These are phyloP conservation scores for Didymella keratinophila DNA, from an alignment of 2,329 filamentous ascomycete species.

Conservation along the genomic window DNA sequence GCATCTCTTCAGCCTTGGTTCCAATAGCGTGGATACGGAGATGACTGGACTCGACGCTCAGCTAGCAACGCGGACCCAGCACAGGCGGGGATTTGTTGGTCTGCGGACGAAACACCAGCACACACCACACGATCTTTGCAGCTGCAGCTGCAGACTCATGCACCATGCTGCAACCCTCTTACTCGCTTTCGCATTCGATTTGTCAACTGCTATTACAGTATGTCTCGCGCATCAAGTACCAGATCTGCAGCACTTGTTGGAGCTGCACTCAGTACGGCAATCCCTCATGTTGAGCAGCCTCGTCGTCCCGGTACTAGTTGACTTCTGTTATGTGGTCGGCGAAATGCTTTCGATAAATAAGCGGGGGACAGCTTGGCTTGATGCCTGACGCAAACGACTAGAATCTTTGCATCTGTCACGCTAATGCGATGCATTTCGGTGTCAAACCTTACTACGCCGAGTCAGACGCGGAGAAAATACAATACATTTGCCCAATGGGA, in stretches of 20 bases:
- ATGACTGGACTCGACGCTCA: constrained; percentile 13
- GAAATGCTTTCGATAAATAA: constrained; percentile 2
- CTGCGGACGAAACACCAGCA: background rate
- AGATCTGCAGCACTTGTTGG: background rate
- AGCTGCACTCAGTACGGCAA: background rate
- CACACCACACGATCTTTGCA: constrained; percentile 8
- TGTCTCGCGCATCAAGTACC: background rate
- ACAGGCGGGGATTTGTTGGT: constrained; percentile 3
- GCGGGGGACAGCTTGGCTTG: constrained; percentile 5
- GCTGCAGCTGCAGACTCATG: constrained; percentile 3
- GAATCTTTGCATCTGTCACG: constrained; percentile 18
- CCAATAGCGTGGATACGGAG: constrained; percentile 16
- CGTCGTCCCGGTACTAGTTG: background rate
- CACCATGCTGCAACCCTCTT: background rate
- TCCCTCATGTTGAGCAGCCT: background rate
- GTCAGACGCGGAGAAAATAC: constrained; percentile 6
- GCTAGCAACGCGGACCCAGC: constrained; percentile 9
- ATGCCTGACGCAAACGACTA: constrained; percentile 10
- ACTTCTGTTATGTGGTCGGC: constrained; percentile 1
- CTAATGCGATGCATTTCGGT: constrained; percentile 7
- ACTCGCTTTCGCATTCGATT: background rate
- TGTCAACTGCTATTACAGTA: background rate
- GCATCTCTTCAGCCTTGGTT: constrained; percentile 6
- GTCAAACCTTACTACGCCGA: constrained; percentile 9
- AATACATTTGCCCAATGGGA: constrained; percentile 3